phyloP scores from a whole-genome alignment of 495 filamentous ascomycete species.

The Xylaria intraflava region DNA sequence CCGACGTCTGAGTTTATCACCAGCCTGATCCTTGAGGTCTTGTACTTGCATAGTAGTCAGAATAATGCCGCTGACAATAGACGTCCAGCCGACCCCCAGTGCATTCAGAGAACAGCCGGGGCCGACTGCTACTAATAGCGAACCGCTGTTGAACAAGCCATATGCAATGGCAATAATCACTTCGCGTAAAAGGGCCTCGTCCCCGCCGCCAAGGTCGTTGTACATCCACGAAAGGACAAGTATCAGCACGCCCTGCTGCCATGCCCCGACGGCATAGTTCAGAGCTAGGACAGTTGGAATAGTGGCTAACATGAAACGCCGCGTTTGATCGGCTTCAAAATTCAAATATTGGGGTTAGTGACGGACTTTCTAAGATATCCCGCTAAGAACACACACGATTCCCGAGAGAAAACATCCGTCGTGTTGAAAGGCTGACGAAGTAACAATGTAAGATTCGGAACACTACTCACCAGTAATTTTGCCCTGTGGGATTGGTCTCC shows the following conservation, averaged over 20 bases:
- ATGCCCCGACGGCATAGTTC: constrained; percentile 27
- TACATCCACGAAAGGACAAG: constrained; percentile 41
- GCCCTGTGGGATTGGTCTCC: constrained; percentile 41
- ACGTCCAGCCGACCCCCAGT: constrained; percentile 31
- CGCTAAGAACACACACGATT: too few species aligned
- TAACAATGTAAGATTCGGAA: too few species aligned
- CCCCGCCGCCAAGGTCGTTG: constrained; percentile 43
- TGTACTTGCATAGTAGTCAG: constrained; percentile 44
- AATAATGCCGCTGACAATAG: constrained; percentile 35
- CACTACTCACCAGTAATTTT: too few species aligned
- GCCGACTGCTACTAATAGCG: constrained; percentile 14
- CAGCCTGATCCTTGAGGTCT: constrained; percentile 42
- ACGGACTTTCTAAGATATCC: too few species aligned
- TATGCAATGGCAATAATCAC: constrained; percentile 37
- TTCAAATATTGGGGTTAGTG: too few species aligned
- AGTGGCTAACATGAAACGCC: constrained; percentile 24
- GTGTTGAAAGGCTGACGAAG: too few species aligned
- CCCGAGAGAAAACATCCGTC: too few species aligned
- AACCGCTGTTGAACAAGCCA: constrained; percentile 24
- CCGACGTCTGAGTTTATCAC: too few species aligned
- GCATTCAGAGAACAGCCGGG: background rate
- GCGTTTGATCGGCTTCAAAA: constrained; percentile 26
- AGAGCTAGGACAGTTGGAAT: constrained; percentile 29
- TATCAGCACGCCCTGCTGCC: constrained; percentile 25
- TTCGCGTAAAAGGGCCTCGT: constrained; percentile 35